These are phyloP conservation scores for Xylaria sp. DNA, from an alignment of 2,329 filamentous ascomycete genomes.

Conservation along the genomic window DNA sequence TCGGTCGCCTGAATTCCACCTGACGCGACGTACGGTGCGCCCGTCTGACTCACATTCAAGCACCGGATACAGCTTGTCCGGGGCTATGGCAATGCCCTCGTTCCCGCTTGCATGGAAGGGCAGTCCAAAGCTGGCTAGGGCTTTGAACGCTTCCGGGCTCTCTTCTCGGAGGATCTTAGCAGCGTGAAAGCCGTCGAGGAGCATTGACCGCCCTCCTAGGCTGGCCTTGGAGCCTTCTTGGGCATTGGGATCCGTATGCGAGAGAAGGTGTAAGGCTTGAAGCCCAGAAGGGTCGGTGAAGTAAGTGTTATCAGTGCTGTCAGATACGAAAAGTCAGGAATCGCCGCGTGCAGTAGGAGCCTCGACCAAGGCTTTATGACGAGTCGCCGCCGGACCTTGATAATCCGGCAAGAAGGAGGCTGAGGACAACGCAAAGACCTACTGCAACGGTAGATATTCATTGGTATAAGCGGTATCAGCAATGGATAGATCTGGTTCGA, in stretches of 20 bases:
- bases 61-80: constrained; percentile 73
- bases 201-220: constrained; percentile 75
- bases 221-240: constrained; percentile 22
- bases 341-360: not conserved
- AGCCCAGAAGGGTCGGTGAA: constrained; percentile 91
- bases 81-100: constrained; percentile 78
- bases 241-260: constrained; percentile 57
- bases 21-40: constrained; percentile 60
- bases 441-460: constrained; percentile 77
- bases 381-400: no score
- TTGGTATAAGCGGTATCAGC: constrained; percentile 94
- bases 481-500: constrained; percentile 83
- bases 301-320: constrained; percentile 85
- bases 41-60: constrained; percentile 61
- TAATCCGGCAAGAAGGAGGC: not conserved
- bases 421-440: not conserved
- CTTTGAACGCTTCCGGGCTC: constrained; percentile 60
- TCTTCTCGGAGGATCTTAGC: constrained; percentile 64
- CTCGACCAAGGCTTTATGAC: no score
- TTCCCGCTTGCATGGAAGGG: constrained; percentile 91
- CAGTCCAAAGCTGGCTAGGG: constrained; percentile 63
- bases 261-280: constrained; percentile 91
- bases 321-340: not conserved
- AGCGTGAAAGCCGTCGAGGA: constrained; percentile 85
- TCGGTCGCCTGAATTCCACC: constrained; percentile 95